Percentiles rank a stretch among this genome's conserved stretches.
Evolutionary conservation across 1,284 basidiomycete species (phyloP).

Genomic region (Ustilago curta): DNA sequence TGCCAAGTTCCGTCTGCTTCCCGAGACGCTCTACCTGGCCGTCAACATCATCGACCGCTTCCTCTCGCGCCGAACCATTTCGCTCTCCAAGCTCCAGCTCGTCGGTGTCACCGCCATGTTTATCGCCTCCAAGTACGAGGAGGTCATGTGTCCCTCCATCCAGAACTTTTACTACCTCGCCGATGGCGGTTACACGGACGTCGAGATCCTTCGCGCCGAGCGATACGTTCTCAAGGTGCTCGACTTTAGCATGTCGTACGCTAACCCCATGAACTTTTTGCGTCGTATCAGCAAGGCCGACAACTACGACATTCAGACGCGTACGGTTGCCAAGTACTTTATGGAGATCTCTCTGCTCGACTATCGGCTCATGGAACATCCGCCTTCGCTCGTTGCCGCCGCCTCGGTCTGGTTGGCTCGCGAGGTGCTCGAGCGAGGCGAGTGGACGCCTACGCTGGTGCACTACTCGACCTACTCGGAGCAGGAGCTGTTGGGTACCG

Average conservation of each 20-base stretch:
- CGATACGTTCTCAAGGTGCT: conserved; percentile 91
- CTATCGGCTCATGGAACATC: conserved; percentile 82
- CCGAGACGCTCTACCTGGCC: conserved; percentile 94
- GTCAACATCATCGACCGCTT: conserved; percentile 97
- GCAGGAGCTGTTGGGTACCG: conserved; percentile 83
- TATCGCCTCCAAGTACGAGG: conserved; percentile 94
- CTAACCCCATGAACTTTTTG: conserved; percentile 93
- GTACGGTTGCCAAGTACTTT: conserved; percentile 84
- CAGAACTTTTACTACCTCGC: conserved; percentile 78
- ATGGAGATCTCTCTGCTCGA: conserved; percentile 91
- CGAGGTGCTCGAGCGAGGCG: conserved; percentile 81
- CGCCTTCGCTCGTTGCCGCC: conserved; percentile 88
- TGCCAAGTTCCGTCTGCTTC: conserved; percentile 89
- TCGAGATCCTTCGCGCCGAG: conserved; percentile 76
- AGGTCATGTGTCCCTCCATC: conserved; percentile 91
- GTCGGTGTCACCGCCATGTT: conserved; percentile 95
- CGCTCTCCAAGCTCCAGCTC: conserved; percentile 91
- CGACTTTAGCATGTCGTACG: conserved; percentile 90
- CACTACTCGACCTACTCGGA: conserved; percentile 93
- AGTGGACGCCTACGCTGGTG: conserved; percentile 84
- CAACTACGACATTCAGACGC: conserved; percentile 80
- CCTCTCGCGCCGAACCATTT: conserved; percentile 88
- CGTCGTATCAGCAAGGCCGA: conserved; percentile 74
- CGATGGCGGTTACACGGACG: conserved; percentile 65
- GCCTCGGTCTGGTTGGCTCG: conserved; percentile 92